These are phyloP conservation scores for Dipodascopsis uninucleata DNA, from an alignment of 805 yeast species.

Conservation along the genomic window DNA sequence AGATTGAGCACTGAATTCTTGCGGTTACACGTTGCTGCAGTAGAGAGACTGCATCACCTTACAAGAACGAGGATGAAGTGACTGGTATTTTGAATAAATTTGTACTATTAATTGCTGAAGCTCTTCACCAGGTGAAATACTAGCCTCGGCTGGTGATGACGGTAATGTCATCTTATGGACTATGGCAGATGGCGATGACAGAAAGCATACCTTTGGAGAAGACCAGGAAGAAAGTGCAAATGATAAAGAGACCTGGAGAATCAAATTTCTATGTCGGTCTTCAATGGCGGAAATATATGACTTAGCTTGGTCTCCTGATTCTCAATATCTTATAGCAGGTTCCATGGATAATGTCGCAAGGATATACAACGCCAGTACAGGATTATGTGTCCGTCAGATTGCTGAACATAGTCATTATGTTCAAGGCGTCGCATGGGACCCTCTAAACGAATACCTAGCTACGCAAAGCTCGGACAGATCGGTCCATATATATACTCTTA, in stretches of 20 bases:
- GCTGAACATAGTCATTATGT: slow-evolving; percentile 83
- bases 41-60: too few species aligned
- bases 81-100: too few species aligned
- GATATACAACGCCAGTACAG: slow-evolving; percentile 56
- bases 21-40: too few species aligned
- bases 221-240: slow-evolving; percentile 22
- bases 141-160: slow-evolving; percentile 95
- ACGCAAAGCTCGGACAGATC: slow-evolving; percentile 89
- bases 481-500: slow-evolving; percentile 61
- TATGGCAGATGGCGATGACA: slow-evolving; percentile 30
- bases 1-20: not conserved
- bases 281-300: slow-evolving; percentile 81
- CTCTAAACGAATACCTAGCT: slow-evolving; percentile 67
- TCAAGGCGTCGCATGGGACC: slow-evolving; percentile 98
- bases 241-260: slow-evolving; percentile 67
- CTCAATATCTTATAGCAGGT: slow-evolving; percentile 72
- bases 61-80: too few species aligned
- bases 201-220: slow-evolving; percentile 19
- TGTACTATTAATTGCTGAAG: not conserved
- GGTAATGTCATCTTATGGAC: slow-evolving; percentile 85
- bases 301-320: slow-evolving; percentile 87
- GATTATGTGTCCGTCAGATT: slow-evolving; percentile 54
- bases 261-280: slow-evolving; percentile 55
- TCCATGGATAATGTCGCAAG: slow-evolving; percentile 85
- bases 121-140: slow-evolving; percentile 37